Base-by-base conservation (phyloP, 1,139 yeast species). In the Maudiozyma humilis region DNA sequence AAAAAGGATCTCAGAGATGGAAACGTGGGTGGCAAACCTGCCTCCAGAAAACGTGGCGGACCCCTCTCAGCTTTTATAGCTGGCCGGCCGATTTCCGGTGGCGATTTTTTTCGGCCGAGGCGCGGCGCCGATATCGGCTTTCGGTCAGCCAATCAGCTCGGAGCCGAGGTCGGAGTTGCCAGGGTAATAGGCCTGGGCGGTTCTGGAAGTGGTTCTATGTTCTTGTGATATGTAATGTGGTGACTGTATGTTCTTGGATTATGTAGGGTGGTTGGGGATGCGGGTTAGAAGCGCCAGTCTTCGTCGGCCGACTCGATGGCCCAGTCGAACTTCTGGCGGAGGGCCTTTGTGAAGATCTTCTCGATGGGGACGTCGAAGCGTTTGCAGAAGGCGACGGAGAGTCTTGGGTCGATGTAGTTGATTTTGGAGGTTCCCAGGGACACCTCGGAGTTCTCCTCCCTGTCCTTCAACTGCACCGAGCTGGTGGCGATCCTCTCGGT, bases 321-420 rank as follows among this genome's bases (percentile, higher is more conserved):
- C 98, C 98, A 89, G 44, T 78, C 81, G 66, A 89, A 89, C 69
- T 89, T 89, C 38, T 89, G 96, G 51, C 97, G 72, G 52, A 89
- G 70, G 0, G 97, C 84, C 66, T 87, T 88, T 19, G 96, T 83
- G 56, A 91, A 88, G 44, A 91, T 72, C 65, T 86, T 88, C 64
- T 89, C 97, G 48, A 91, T 82, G 12, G 97, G 97, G 20, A 91
- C 96, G 46, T 78, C 72, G 60, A 71, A 87, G 65, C 80, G 85
- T 65, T 88, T 88, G 41, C 95, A 77, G 64, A 88, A 91, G 74
- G 86, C 80, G 39, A 86, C 96, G 0, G 95, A 81, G 55, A 91
- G 70, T 54, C 98, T 73, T 20, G 98, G 98, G 64, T 91, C 98
- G 50, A 89, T 89, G 70, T 89, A 89, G 64, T 89, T 89, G 75